Evolutionary conservation across 305 asterid genomes (phyloP).

Genomic region (Plantago coronopus): DNA sequence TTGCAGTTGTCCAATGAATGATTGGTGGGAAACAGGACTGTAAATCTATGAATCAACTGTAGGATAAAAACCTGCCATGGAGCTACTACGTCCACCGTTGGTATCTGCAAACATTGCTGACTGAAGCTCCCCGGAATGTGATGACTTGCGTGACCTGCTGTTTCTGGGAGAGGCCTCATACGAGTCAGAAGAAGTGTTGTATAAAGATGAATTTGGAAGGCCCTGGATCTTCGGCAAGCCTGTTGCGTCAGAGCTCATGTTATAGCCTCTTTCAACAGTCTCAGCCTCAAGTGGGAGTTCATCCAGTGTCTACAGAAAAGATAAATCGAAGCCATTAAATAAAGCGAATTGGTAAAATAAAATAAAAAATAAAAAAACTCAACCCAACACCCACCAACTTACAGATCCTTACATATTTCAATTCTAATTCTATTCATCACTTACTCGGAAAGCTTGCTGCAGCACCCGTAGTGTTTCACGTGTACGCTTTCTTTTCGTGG

Average conservation of each 20-base stretch:
- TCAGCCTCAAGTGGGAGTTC: conserved; percentile 89
- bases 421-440: conserved; percentile 21
- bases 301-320: conserved; percentile 56
- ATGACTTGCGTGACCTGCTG: conserved; percentile 56
- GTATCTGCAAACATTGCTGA: conserved; percentile 53
- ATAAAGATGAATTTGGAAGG: conserved; percentile 73
- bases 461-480: conserved; percentile 69
- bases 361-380: too few species aligned
- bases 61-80: conserved; percentile 43
- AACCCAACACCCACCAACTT: too few species aligned
- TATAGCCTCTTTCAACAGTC: conserved; percentile 75
- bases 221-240: conserved; percentile 92
- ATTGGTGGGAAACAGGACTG: conserved; percentile 9
- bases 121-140: conserved; percentile 77
- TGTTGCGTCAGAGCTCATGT: conserved; percentile 56
- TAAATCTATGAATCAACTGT: conserved; percentile 37
- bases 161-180: conserved; percentile 55
- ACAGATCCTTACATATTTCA: too few species aligned
- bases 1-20: conserved; percentile 23
- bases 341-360: too few species aligned
- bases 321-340: too few species aligned
- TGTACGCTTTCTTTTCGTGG: conserved; percentile 69
- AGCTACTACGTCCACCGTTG: conserved; percentile 45
- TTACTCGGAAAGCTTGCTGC: conserved; percentile 79
- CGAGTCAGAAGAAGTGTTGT: conserved; percentile 44